Conservation (phyloP, 495 filamentous ascomycete species). For the Parmelia sp. region DNA sequence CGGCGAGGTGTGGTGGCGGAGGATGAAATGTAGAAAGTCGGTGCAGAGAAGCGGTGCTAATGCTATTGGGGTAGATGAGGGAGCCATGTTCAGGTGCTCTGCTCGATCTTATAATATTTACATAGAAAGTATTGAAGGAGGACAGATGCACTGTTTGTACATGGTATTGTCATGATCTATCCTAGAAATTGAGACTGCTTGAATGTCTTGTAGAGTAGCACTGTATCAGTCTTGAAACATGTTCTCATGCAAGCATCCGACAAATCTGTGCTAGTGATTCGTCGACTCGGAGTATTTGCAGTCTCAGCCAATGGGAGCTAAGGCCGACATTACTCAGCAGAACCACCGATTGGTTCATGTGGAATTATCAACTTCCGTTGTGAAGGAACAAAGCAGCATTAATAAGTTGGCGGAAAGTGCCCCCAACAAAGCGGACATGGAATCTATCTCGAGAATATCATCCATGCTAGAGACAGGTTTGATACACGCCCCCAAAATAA, state of each 20-base stretch:
- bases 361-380: no score
- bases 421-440: conserved; percentile 49
- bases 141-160: not conserved
- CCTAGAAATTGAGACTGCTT: not conserved
- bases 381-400: not conserved
- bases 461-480: conserved; percentile 86
- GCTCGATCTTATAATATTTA: not conserved
- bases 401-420: not conserved
- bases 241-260: no score
- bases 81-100: conserved; percentile 8
- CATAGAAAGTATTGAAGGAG: not conserved
- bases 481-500: conserved; percentile 20
- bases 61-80: conserved; percentile 6
- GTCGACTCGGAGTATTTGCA: no score
- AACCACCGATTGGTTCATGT: not conserved
- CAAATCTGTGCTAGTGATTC: no score
- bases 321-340: not conserved
- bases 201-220: not conserved
- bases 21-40: conserved; percentile 58
- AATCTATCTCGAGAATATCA: conserved; percentile 93
- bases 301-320: not conserved
- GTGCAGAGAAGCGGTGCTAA: conserved; percentile 8
- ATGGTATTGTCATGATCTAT: not conserved
- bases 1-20: conserved; percentile 47
- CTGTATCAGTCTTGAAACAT: no score